phyloP scores from a whole-genome alignment of 495 filamentous ascomycete species.

The Aspergillus heteromorphus region DNA sequence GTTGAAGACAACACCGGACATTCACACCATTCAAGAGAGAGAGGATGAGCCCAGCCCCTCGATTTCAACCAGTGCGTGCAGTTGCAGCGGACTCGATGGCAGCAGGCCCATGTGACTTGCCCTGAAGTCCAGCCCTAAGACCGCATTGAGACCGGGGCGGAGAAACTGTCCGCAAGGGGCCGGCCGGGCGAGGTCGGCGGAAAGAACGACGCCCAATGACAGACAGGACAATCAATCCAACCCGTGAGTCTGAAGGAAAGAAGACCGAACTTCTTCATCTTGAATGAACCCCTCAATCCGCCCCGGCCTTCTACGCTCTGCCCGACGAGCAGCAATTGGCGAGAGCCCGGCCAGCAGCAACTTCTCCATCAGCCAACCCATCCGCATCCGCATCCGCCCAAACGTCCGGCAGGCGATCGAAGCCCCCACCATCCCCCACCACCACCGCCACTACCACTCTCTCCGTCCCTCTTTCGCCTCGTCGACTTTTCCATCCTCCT shows the following conservation, averaged over 20 bases:
- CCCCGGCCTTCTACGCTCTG: slow-evolving; percentile 3
- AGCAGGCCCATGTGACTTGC: background rate
- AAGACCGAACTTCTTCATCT: background rate
- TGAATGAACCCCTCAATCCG: slow-evolving; percentile 9
- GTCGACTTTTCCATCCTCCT: slow-evolving; percentile 19
- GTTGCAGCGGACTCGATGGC: too few relatives aligned
- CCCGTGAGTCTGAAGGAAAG: too few relatives aligned
- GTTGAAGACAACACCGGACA: too few relatives aligned
- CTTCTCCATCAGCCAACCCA: background rate
- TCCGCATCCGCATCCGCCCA: background rate
- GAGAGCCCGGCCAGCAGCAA: background rate
- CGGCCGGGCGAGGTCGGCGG: too few relatives aligned
- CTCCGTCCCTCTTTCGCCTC: slow-evolving; percentile 27
- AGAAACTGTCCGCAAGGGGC: background rate
- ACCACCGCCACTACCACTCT: slow-evolving; percentile 24
- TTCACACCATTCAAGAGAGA: too few relatives aligned
- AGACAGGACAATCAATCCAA: background rate
- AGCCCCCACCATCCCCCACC: slow-evolving; percentile 39
- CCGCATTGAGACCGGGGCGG: background rate
- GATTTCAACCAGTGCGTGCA: too few relatives aligned
- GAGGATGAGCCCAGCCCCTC: too few relatives aligned
- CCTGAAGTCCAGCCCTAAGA: background rate
- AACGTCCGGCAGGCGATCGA: slow-evolving; percentile 1
- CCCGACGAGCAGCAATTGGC: slow-evolving; percentile 2
- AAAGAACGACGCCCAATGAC: background rate